Conservation (phyloP, 257 asterid species). For the Solanum virginianum region DNA sequence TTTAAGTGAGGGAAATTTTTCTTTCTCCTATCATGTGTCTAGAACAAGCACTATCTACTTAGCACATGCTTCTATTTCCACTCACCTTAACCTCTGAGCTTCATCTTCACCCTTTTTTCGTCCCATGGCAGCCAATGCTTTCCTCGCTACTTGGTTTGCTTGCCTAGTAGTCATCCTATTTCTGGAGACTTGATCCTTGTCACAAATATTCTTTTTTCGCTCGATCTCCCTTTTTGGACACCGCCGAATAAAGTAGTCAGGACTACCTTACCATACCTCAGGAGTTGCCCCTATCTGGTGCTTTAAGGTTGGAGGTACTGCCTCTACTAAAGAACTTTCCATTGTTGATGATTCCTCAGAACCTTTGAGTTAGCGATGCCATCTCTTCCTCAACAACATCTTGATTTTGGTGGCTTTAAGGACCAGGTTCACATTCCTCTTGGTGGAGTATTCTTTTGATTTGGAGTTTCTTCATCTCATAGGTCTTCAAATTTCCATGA, state of each 20-base stretch:
- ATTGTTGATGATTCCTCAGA: not conserved
- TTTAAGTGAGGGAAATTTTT: not conserved
- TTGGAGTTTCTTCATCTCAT: not conserved
- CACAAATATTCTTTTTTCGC: not conserved
- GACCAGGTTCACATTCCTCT: not conserved
- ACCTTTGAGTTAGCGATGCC: not conserved
- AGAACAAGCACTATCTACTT: not conserved
- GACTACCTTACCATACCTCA: not conserved
- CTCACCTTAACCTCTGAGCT: not conserved
- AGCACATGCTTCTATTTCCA: not conserved
- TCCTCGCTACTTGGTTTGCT: not conserved
- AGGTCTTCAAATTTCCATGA: not conserved
- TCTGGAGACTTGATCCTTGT: not conserved
- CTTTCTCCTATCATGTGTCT: not conserved
- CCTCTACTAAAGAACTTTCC: not conserved
- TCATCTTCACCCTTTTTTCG: too few species aligned
- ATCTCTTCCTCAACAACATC: not conserved
- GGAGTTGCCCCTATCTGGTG: not conserved
- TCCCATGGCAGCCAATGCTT: not conserved
- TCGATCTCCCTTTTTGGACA: not conserved
- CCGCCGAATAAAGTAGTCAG: not conserved
- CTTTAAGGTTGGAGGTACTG: not conserved
- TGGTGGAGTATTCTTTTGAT: not conserved
- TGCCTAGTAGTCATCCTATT: not conserved
- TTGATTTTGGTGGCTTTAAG: not conserved